phyloP scores from a whole-genome alignment of 768 basidiomycete genomes.

The Kwoniella sp. region DNA sequence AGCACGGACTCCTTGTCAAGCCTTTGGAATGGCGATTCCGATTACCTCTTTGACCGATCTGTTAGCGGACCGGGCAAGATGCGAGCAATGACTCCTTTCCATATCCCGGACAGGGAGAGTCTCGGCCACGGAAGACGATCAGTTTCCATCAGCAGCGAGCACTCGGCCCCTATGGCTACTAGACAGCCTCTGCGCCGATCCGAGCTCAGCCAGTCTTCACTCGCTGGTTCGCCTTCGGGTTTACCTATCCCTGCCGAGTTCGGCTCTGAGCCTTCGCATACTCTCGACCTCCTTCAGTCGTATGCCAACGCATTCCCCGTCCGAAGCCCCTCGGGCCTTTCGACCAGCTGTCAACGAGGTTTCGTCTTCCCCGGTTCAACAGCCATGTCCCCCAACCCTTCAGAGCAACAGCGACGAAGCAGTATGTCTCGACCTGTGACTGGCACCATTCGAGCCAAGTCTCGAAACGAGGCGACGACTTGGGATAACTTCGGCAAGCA shows the following conservation, averaged over 20 bases:
- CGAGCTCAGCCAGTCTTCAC: constrained; percentile 41
- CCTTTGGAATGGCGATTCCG: constrained; percentile 34
- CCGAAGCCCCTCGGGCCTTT: constrained; percentile 27
- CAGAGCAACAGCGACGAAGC: constrained; percentile 15
- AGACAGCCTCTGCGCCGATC: constrained; percentile 34
- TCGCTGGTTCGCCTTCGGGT: constrained; percentile 26
- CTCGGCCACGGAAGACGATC: constrained; percentile 22
- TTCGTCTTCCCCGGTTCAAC: constrained; percentile 35
- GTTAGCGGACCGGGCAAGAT: constrained; percentile 29
- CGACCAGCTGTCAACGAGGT: constrained; percentile 31
- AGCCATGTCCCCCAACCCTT: constrained; percentile 14
- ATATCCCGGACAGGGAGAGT: constrained; percentile 22
- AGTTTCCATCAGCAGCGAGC: constrained; percentile 25
- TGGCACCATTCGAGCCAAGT: constrained; percentile 43
- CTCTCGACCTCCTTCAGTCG: constrained; percentile 35
- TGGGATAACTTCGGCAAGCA: constrained; percentile 46
- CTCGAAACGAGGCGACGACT: constrained; percentile 28
- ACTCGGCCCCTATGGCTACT: constrained; percentile 25
- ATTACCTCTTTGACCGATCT: constrained; percentile 29
- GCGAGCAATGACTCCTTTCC: constrained; percentile 33
- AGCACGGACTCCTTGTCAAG: constrained; percentile 40
- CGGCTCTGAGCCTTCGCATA: constrained; percentile 43
- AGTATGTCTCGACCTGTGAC: constrained; percentile 27
- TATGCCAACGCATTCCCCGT: constrained; percentile 44
- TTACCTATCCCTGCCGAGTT: constrained; percentile 35